These are phyloP conservation scores for Curvularia eragrostidis DNA, from an alignment of 2,329 filamentous ascomycete species.

Conservation along the genomic window DNA sequence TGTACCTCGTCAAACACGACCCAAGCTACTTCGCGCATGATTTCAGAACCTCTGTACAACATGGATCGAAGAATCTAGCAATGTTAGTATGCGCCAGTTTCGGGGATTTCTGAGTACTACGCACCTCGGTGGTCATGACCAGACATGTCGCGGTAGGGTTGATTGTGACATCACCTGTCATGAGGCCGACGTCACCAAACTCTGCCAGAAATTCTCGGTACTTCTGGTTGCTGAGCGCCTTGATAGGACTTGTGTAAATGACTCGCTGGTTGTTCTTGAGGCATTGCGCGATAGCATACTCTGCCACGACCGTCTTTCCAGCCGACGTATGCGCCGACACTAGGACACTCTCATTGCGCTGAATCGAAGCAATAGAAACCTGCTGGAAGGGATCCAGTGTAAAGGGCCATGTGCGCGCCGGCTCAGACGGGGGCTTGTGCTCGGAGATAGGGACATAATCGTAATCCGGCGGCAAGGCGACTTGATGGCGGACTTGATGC, in stretches of 20 bases:
- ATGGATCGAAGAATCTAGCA: slow-evolving; percentile 90
- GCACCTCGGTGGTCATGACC: slow-evolving; percentile 93
- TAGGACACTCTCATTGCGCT: slow-evolving; percentile 93
- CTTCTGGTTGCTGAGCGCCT: slow-evolving; percentile 98
- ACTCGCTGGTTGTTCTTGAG: slow-evolving; percentile 97
- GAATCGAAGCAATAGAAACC: slow-evolving; percentile 90
- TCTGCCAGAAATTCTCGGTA: slow-evolving; percentile 95
- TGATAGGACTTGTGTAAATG: slow-evolving; percentile 99
- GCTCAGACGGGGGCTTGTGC: slow-evolving; percentile 87
- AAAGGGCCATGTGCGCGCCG: slow-evolving; percentile 85
- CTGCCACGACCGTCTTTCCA: slow-evolving; percentile 96
- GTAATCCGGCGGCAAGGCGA: slow-evolving; percentile 91
- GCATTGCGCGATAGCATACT: slow-evolving; percentile 97
- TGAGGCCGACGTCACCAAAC: slow-evolving; percentile 95
- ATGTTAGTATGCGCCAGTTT: slow-evolving; percentile 24
- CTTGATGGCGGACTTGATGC: slow-evolving; percentile 98
- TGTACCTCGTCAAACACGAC: slow-evolving; percentile 99
- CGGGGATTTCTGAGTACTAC: slow-evolving; percentile 3
- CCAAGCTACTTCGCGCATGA: slow-evolving; percentile 99
- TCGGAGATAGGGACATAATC: slow-evolving; percentile 93
- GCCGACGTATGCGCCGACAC: slow-evolving; percentile 98
- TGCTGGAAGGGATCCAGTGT: slow-evolving; percentile 97
- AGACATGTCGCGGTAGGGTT: slow-evolving; percentile 97
- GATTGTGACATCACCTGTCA: slow-evolving; percentile 99
- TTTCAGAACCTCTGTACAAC: slow-evolving; percentile 97